Evolutionary conservation across 1,139 yeast genomes (phyloP).

Genomic region (Kodamaea sp.): DNA sequence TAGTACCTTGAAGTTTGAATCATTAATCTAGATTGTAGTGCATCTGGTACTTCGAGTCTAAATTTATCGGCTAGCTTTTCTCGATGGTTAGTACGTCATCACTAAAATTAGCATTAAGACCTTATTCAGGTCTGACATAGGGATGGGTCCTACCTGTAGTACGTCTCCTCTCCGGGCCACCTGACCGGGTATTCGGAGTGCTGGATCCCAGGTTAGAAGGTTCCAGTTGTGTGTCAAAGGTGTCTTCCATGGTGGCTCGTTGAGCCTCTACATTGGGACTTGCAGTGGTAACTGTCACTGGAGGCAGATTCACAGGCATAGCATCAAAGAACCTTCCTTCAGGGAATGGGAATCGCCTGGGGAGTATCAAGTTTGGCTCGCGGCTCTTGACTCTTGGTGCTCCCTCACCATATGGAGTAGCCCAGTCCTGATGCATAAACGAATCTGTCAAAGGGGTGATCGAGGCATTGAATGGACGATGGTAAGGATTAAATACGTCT

Average conservation of each 20-base stretch:
- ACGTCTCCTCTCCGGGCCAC: constrained; percentile 37
- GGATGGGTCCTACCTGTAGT: constrained; percentile 29
- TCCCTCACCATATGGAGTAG: constrained; percentile 22
- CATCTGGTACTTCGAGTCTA: too few relatives aligned
- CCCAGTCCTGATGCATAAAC: constrained; percentile 41
- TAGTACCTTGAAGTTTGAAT: too few relatives aligned
- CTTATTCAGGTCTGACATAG: constrained; percentile 22
- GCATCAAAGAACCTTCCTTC: constrained; percentile 1
- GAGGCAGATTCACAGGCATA: not conserved
- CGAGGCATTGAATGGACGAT: constrained; percentile 38
- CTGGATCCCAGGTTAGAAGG: constrained; percentile 1
- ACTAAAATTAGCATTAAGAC: too few relatives aligned
- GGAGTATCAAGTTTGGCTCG: constrained; percentile 20
- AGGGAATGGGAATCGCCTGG: constrained; percentile 35
- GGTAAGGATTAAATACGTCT: constrained; percentile 39
- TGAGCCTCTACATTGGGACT: not conserved
- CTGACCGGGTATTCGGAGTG: constrained; percentile 13
- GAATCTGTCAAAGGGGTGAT: constrained; percentile 48
- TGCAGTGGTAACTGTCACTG: not conserved
- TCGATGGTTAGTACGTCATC: too few relatives aligned
- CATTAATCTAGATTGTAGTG: too few relatives aligned
- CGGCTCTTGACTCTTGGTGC: constrained; percentile 5
- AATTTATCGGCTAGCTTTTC: too few relatives aligned
- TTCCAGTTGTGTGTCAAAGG: not conserved
- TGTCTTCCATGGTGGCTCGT: not conserved